Evolutionary conservation across 2,329 filamentous ascomycete species (phyloP).

Genomic region (Tolypocladium tundrense): DNA sequence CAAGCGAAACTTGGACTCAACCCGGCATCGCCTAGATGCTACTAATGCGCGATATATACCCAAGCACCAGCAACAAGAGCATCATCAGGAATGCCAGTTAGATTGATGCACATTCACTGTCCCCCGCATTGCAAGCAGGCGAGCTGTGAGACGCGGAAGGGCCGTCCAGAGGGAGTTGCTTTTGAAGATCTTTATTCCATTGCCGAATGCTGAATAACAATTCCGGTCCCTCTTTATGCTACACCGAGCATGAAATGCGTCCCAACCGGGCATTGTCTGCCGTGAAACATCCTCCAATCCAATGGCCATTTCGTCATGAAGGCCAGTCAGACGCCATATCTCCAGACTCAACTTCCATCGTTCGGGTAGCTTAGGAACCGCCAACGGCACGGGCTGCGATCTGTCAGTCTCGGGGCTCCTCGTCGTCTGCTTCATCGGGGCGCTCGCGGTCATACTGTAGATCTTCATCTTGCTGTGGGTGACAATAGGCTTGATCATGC

Average conservation of each 20-base stretch:
- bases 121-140: not conserved
- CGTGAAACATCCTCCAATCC: constrained; percentile 23
- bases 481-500: constrained; percentile 95
- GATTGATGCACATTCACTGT: not conserved
- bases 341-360: constrained; percentile 21
- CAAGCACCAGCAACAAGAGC: not conserved
- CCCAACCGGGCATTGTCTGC: constrained; percentile 25
- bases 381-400: constrained; percentile 49
- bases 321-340: constrained; percentile 28
- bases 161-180: not conserved
- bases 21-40: not conserved
- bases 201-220: constrained; percentile 25
- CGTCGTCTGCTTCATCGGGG: not conserved
- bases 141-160: not conserved
- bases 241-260: constrained; percentile 29
- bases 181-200: constrained; percentile 27
- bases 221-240: constrained; percentile 26
- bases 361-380: constrained; percentile 31
- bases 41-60: not conserved
- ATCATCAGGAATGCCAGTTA: not conserved
- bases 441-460: constrained; percentile 58
- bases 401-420: constrained; percentile 15
- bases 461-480: constrained; percentile 96
- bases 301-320: constrained; percentile 24
- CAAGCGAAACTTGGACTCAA: not conserved